phyloP scores from a whole-genome alignment of 2,329 filamentous ascomycete species.

The Thermoascus crustaceus region DNA sequence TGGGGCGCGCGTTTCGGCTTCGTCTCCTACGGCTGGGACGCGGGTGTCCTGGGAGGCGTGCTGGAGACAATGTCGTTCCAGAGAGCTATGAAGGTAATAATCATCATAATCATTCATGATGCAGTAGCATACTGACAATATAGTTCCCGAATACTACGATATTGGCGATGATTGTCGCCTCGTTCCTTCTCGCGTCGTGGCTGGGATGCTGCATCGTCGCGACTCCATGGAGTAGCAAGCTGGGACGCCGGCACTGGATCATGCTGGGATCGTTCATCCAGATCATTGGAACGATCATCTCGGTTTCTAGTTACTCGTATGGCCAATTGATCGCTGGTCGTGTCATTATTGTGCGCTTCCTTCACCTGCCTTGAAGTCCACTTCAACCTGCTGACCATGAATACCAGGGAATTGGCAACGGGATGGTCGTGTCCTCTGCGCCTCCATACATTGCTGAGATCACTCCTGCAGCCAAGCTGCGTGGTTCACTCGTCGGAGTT shows the following conservation, averaged over 20 bases:
- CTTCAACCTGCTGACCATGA: not conserved
- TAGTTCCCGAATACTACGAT: conserved; percentile 17
- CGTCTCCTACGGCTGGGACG: conserved; percentile 29
- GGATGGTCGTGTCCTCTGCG: conserved; percentile 21
- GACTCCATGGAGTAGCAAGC: conserved; percentile 14
- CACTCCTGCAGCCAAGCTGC: conserved; percentile 16
- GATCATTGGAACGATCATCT: conserved; percentile 23
- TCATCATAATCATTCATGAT: too few species aligned
- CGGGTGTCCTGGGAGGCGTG: conserved; percentile 27
- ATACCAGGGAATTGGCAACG: conserved; percentile 24
- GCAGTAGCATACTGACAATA: too few species aligned
- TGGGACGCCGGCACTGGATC: conserved; percentile 21
- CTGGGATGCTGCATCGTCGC: conserved; percentile 20
- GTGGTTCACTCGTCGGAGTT: conserved; percentile 21
- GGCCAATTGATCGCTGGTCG: conserved; percentile 23
- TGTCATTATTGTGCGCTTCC: conserved; percentile 18
- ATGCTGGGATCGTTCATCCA: conserved; percentile 17
- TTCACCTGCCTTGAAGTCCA: too few species aligned
- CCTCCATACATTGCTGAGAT: conserved; percentile 26
- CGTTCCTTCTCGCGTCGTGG: conserved; percentile 23
- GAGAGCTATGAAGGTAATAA: conserved; percentile 21
- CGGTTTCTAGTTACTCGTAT: conserved; percentile 16
- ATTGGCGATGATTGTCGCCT: conserved; percentile 22
- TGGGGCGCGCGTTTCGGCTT: conserved; percentile 18
- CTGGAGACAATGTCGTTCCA: conserved; percentile 21